A percentile compares a stretch with the other conserved stretches of the same genome.
Evolutionary conservation across 2,329 filamentous ascomycete species (phyloP).

Genomic region (Phialemonium atrogriseum): DNA sequence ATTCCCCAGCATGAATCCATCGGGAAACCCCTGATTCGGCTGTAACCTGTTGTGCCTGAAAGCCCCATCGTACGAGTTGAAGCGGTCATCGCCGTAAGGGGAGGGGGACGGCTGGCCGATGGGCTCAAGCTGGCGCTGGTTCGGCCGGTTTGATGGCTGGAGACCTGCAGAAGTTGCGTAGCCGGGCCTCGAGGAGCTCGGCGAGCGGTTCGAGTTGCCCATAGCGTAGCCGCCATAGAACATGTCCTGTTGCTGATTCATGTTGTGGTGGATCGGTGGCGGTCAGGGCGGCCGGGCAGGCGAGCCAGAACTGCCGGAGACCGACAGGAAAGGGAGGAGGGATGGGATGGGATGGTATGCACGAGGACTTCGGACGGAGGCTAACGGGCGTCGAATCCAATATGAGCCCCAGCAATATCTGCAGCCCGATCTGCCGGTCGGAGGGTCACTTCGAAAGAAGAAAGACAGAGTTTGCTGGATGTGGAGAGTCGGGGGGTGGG

Average conservation of each 20-base stretch:
- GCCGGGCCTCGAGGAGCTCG: conserved; percentile 59
- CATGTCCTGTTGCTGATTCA: conserved; percentile 50
- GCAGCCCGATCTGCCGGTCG: too few species aligned
- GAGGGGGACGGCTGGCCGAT: conserved; percentile 55
- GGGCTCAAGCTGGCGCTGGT: conserved; percentile 71
- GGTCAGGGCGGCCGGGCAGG: not conserved
- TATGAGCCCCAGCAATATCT: too few species aligned
- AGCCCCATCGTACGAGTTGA: conserved; percentile 52
- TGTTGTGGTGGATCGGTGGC: conserved; percentile 18
- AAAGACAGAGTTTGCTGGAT: too few species aligned
- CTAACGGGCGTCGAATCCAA: too few species aligned
- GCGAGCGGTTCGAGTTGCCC: conserved; percentile 54
- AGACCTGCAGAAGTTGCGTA: conserved; percentile 48
- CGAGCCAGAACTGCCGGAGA: not conserved
- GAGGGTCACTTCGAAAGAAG: too few species aligned
- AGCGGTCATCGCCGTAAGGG: conserved; percentile 63
- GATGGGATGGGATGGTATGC: too few species aligned
- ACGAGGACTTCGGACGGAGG: too few species aligned
- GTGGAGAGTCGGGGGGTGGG: too few species aligned
- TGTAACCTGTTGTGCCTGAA: conserved; percentile 35
- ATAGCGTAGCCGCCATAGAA: conserved; percentile 64
- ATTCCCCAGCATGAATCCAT: conserved; percentile 51
- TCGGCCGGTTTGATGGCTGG: conserved; percentile 51
- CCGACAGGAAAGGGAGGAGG: not conserved
- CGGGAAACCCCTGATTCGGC: conserved; percentile 20